Percentiles rank a stretch among this genome's conserved stretches.
These are phyloP conservation scores for Penicillium corylophilum DNA, from an alignment of 2,329 filamentous ascomycete genomes.

Conservation along the genomic window DNA sequence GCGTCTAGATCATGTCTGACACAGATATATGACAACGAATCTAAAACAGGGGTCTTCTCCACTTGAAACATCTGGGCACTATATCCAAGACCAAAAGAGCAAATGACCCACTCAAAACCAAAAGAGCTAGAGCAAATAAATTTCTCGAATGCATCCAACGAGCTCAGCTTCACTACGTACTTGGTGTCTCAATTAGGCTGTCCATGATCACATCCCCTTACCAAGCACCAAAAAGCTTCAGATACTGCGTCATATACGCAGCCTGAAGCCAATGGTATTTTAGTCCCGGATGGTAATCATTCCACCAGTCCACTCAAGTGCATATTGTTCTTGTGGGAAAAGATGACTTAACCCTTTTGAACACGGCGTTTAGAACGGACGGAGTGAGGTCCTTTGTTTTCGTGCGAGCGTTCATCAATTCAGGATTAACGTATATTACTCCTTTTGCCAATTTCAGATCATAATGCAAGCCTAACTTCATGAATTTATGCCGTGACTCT, in stretches of 20 bases:
- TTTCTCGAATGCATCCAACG: not conserved
- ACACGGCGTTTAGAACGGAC: not conserved
- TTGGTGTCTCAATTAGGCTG: not conserved
- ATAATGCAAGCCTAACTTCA: not conserved
- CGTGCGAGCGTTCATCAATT: not conserved
- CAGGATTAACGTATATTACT: not conserved
- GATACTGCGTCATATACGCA: constrained; percentile 29
- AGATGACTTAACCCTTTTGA: not conserved
- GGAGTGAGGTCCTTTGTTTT: not conserved
- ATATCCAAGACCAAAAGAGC: not conserved
- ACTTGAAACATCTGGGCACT: not conserved
- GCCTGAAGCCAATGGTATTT: constrained; percentile 32
- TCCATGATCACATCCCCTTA: constrained; percentile 3
- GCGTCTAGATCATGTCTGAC: not conserved
- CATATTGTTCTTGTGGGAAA: not conserved
- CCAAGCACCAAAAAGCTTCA: constrained; percentile 27
- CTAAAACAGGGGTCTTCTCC: constrained; percentile 6
- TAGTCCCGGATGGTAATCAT: constrained; percentile 31
- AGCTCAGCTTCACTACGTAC: not conserved
- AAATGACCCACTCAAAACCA: not conserved
- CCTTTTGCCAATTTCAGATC: not conserved
- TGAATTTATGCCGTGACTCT: not conserved
- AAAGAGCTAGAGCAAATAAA: no score
- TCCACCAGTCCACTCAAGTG: constrained; percentile 26
- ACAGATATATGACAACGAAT: not conserved